A percentile compares a stretch with the other conserved stretches of the same genome.
Evolutionary conservation across 163 green algal genomes (phyloP).

Genomic region (Chlamydomonas reinhardtii): DNA sequence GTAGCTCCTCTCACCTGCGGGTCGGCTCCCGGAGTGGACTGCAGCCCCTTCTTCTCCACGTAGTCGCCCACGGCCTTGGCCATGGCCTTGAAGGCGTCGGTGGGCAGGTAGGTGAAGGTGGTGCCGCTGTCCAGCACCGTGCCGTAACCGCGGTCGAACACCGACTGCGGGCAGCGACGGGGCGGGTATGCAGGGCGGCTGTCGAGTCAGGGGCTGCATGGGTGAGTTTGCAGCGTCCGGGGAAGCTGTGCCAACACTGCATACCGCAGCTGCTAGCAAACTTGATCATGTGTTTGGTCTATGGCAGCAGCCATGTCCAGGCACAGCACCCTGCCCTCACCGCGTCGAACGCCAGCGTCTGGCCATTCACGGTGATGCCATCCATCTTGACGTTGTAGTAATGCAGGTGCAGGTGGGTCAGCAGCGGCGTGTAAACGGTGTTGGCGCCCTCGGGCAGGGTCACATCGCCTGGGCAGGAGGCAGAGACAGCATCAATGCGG

Average conservation of each 20-base stretch:
- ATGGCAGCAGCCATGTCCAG: too few species aligned
- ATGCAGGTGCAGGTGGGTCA: conserved; percentile 65
- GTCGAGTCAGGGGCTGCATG: too few species aligned
- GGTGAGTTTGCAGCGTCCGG: too few species aligned
- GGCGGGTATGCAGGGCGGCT: too few species aligned
- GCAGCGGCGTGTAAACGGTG: conserved; percentile 76
- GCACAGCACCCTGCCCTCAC: conserved; percentile 9
- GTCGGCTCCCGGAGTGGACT: conserved; percentile 65
- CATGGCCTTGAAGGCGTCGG: conserved; percentile 78
- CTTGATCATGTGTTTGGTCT: too few species aligned
- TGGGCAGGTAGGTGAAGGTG: conserved; percentile 97
- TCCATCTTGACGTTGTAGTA: conserved; percentile 89
- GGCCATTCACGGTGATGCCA: conserved; percentile 73
- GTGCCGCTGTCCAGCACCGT: conserved; percentile 96
- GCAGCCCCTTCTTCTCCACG: conserved; percentile 60
- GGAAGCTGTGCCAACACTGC: too few species aligned
- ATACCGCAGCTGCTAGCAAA: neutral
- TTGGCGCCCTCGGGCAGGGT: neutral
- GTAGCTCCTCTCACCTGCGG: conserved; percentile 16
- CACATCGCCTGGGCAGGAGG: conserved; percentile 49
- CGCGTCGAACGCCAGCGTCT: conserved; percentile 40
- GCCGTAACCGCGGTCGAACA: conserved; percentile 87
- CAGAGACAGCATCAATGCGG: too few species aligned
- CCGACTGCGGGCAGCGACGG: conserved; percentile 37
- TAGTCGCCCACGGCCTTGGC: conserved; percentile 30